Base-by-base conservation (phyloP, 2,329 filamentous ascomycete species). In the Tolypocladium inflatum region DNA sequence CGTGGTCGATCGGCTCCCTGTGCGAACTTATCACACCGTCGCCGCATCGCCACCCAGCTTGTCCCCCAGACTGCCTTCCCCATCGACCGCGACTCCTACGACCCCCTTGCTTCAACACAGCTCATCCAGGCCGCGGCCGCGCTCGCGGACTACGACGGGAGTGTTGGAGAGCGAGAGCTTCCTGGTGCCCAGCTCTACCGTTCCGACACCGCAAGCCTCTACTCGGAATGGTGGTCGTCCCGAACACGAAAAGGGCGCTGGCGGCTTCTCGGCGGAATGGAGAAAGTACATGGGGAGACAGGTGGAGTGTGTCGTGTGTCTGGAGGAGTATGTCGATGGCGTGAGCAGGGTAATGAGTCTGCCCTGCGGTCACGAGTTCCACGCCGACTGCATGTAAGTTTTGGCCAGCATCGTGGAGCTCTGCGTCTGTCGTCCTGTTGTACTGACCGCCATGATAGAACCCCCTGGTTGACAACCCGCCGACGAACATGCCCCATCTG, bases 401-500 rank as follows among this genome's bases (percentile, higher is more conserved):
- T 33, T 37, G 37, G 56, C 52, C 57, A 13, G 19, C 48, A 17
- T 50, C 17, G 21, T 21, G 48, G 19, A n/a, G 17, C 30, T 50
- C 26, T 9, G 26, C 45, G 19, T 19, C 45, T 2, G 5, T 35
- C 23, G 15, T 11, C 43, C 2, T 39, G 62, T 9, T 35, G 10
- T 51, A 35, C 69, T 66, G 66, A 67, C 61, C 26, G 15, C 51
- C 54, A 37, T 45, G 64, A 26, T 63, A 96, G 91, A 69, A 97
- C 94, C 5, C 94, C 94, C 2, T 99, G 94, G 94, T 79, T 99
- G 56, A 97, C 93, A 0, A 97, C 92, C 19, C 87, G 93, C 54
- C 88, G 94, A 62, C 87, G 94, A 62, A 99, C 94, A n/a, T 99
- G 94, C 67, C 94, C 94, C 0, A 97, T 99, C 60, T 99, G 94